Base-by-base conservation (phyloP, 805 yeast species). In the Ogataea haglerorum region DNA sequence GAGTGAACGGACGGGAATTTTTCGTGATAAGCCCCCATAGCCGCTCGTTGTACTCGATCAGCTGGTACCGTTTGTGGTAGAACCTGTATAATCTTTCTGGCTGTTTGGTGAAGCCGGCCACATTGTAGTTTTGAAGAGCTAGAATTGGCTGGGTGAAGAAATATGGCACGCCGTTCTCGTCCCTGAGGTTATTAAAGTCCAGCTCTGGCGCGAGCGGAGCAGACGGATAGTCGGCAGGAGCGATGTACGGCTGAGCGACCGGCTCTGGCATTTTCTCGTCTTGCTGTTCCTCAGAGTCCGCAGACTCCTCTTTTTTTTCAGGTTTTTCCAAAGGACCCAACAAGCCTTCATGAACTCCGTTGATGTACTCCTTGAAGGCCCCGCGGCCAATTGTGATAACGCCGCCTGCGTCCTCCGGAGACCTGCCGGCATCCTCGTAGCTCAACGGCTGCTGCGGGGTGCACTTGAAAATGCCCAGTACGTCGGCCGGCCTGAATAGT, bases 351-450 rank as follows among this genome's bases (percentile, higher is more conserved):
- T 93, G 96, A 9, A 93, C 60, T 8, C 99, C 99, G 31, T 75
- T 73, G 38, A 93, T 60, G 58, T 88, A 93, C 69, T 93, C 99
- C 61, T 91, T 91, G 61, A 77, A 93, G 0, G 97, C 91, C 42
- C 99, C 99, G 60, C 99, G 75, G 4, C 99, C 99, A 18, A 93
- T 67, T 58, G 96, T 86, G 15, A 93, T 74, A 10, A 89, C 82
- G 31, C 98, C 99, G 18, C 97, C 97, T 7, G 81, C 75, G 21
- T 70, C 54, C 10, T 58, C 57, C 3, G 77, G 73, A 23, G 49
- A 36, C 4, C 64, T 69, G 23, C 69, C 61, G 2, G 79, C 69
- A 55, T 80, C 82, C 38, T 79, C 75, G 45, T 27, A 60, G 56
- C 48, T 38, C 10, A 56, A 22, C 38, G 42, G 30, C 42, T 34